Evolutionary conservation across 75 land plant species (phyloP), one percentile per base, ranked within the genome.

Genomic region (Adiantum capillusveneris): DNA sequence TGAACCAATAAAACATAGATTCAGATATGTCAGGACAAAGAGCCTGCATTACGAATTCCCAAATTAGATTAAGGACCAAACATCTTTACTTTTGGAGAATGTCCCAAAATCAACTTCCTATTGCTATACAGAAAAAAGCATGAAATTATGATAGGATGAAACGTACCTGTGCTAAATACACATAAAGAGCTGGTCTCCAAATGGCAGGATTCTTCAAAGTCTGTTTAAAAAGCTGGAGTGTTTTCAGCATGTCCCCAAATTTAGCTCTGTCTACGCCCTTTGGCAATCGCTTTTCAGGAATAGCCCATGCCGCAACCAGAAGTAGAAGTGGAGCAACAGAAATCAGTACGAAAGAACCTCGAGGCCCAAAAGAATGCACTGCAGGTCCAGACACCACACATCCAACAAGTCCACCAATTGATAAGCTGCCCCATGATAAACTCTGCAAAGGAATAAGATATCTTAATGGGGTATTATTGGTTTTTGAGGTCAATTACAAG

Each of bases 371-470:
- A 11, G 29, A 53, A 39, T 69, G 71, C 14, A 69, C 67, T 25
- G 71, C 68, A 52, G 67, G 46, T 20, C 71, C 71, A 28, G 71
- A 63, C n/a, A 69, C 50, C 16, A 53, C 58, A 64, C 71, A 53
- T 31, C 71, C 71, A 53, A 63, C 30, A 19, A 69, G 41, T 13
- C 71, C 71, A 26, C 71, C 71, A 25, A 69, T 44, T 26, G 71
- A 71, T 57, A 69, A 22, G 58, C 71, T 69, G 26, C 71, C 71
- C 71, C 71, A 69, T 27, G 71, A 69, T 39, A 69, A 53, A 43
- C 71, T 69, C 71, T 69, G 58, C 26, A 57, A 21, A 44, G n/a
- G n/a, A n/a, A n/a, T n/a, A n/a, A n/a, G n/a, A n/a, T n/a, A n/a
- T n/a, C n/a, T n/a, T n/a, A n/a, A n/a, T n/a, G n/a, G n/a, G n/a